Percentiles rank a stretch among this genome's conserved stretches.
Evolutionary conservation across 192 early-diverging fungal species (phyloP).

Genomic region (Chytriomyces hyalinus): DNA sequence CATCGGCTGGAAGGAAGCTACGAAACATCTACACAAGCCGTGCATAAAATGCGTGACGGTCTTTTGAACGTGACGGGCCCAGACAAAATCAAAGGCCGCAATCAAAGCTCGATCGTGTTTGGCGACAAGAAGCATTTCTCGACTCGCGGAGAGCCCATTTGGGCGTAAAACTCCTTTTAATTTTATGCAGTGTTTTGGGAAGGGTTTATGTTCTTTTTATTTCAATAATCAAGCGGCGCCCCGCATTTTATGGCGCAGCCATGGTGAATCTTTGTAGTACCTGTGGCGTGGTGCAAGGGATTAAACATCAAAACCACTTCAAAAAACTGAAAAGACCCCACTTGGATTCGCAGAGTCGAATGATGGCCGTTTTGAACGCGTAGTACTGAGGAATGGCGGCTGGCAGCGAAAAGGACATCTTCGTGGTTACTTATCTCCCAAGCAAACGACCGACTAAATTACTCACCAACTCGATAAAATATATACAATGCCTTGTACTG

Average conservation of each 20-base stretch:
- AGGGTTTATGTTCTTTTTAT: not conserved
- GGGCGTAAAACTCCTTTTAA: not conserved
- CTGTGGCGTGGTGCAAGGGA: not conserved
- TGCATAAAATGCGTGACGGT: conserved; percentile 27
- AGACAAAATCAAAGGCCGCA: not conserved
- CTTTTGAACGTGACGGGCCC: conserved; percentile 27
- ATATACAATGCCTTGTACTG: conserved; percentile 37
- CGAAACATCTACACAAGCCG: conserved; percentile 36
- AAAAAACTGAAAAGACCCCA: conserved; percentile 24
- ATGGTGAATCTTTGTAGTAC: conserved; percentile 51
- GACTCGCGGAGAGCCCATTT: conserved; percentile 24
- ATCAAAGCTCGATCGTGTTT: conserved; percentile 28
- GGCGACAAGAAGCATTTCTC: conserved; percentile 27
- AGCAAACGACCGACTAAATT: not conserved
- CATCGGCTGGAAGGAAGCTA: conserved; percentile 13
- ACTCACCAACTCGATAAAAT: conserved; percentile 46
- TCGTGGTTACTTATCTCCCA: no score
- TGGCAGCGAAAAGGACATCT: not conserved
- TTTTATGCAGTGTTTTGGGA: no score
- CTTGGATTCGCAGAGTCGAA: conserved; percentile 55
- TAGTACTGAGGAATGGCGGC: conserved; percentile 49
- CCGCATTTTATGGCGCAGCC: conserved; percentile 43
- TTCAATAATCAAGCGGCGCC: not conserved
- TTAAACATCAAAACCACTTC: not conserved
- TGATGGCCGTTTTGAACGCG: conserved; percentile 38